A percentile compares a stretch with the other conserved stretches of the same genome.
phyloP scores from a whole-genome alignment of 129 eudicot species.

The Deinandra increscens region DNA sequence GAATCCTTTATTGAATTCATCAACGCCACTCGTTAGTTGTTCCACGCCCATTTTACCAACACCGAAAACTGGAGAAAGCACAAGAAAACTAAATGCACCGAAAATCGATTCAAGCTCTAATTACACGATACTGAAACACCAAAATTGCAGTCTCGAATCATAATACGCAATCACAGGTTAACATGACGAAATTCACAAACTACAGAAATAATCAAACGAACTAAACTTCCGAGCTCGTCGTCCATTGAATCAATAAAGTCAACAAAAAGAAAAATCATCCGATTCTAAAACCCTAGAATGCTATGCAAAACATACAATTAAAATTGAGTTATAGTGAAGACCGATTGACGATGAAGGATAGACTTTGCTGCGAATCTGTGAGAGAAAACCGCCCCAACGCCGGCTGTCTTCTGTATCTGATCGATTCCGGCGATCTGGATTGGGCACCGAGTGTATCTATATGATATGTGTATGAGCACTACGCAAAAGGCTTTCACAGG shows the following conservation, averaged over 20 bases:
- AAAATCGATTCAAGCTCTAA: background rate
- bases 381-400: conserved; percentile 31
- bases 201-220: background rate
- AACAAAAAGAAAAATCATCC: background rate
- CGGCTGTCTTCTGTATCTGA: conserved; percentile 24
- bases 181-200: conserved; percentile 12
- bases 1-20: background rate
- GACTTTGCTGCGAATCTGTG: background rate
- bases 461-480: no score
- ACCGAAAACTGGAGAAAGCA: background rate
- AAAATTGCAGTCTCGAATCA: background rate
- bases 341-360: background rate
- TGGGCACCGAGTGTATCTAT: conserved; percentile 7
- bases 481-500: no score
- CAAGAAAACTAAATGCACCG: background rate
- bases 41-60: no score
- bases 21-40: background rate
- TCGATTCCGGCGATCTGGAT: conserved; percentile 24
- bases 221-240: background rate
- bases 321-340: background rate
- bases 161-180: conserved; percentile 5
- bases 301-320: background rate
- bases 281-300: conserved; percentile 40
- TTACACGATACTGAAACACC: background rate
- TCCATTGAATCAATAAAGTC: conserved; percentile 20